A percentile compares a stretch with the other conserved stretches of the same genome.
Evolutionary conservation across 1,284 basidiomycete species (phyloP).

Genomic region (Leccinum insigne): DNA sequence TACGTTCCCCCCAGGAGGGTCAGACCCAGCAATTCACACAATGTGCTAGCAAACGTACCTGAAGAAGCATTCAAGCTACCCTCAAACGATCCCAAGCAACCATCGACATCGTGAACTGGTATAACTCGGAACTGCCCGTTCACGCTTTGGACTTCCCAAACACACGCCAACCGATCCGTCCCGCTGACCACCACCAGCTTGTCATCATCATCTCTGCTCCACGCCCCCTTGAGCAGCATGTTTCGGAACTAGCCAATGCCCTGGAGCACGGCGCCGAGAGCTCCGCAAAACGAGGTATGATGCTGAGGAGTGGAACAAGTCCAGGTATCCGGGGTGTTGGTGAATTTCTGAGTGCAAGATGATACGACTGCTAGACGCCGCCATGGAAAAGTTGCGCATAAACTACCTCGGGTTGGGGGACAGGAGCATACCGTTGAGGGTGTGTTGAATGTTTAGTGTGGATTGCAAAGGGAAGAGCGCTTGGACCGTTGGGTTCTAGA

Average conservation of each 20-base stretch:
- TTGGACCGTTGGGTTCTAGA: constrained; percentile 78
- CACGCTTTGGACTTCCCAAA: constrained; percentile 88
- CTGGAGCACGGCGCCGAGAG: constrained; percentile 50
- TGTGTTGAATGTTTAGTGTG: constrained; percentile 76
- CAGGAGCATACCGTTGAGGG: constrained; percentile 47
- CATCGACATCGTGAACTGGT: constrained; percentile 50
- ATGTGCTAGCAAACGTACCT: no score
- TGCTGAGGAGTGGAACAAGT: constrained; percentile 73
- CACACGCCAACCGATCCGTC: constrained; percentile 83
- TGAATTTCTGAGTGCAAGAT: constrained; percentile 62
- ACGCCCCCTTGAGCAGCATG: constrained; percentile 76
- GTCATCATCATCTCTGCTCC: constrained; percentile 78
- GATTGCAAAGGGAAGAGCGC: constrained; percentile 67
- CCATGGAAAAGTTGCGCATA: constrained; percentile 82
- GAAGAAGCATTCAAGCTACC: no score
- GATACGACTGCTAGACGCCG: constrained; percentile 85
- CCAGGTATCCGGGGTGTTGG: constrained; percentile 51
- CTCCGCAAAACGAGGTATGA: constrained; percentile 77
- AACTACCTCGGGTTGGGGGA: constrained; percentile 59
- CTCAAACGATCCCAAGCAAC: no score
- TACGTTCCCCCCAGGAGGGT: constrained; percentile 38
- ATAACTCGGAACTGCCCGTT: constrained; percentile 63
- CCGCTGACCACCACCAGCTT: constrained; percentile 75
- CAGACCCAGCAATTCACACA: no score
- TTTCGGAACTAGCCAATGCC: constrained; percentile 92